These are phyloP conservation scores for Babesia bigemina DNA, from an alignment of 169 alveolate genomes.

Conservation along the genomic window DNA sequence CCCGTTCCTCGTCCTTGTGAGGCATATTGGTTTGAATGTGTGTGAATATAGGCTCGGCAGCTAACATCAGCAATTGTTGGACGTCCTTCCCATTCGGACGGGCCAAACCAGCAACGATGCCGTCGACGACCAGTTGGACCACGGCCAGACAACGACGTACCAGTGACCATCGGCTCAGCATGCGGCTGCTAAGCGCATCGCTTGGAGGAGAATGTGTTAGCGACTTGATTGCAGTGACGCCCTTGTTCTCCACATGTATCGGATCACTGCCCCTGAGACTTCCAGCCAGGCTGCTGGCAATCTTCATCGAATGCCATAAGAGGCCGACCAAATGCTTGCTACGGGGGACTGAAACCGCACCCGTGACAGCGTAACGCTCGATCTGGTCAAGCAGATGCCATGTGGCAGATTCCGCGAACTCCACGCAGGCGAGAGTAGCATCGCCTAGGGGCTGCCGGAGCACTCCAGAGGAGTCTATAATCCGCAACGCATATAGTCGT, in stretches of 20 bases:
- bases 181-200: background rate
- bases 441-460: constrained; percentile 6
- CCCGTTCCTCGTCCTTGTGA: background rate
- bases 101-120: background rate
- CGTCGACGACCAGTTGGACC: background rate
- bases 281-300: constrained; percentile 12
- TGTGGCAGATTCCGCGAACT: constrained; percentile 20
- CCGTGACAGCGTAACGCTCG: background rate
- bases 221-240: background rate
- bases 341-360: constrained; percentile 19
- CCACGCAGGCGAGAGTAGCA: background rate
- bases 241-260: background rate
- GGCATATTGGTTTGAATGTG: background rate
- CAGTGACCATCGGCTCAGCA: background rate
- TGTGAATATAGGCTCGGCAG: constrained; percentile 6
- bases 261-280: background rate
- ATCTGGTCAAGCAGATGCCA: constrained; percentile 18
- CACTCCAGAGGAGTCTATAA: constrained; percentile 25
- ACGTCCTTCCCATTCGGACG: constrained; percentile 22
- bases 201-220: no score
- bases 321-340: constrained; percentile 46
- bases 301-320: constrained; percentile 28
- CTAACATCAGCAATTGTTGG: constrained; percentile 31
- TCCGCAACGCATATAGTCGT: constrained; percentile 5
- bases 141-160: background rate